Evolutionary conservation across 129 eudicot species (phyloP), one percentile per base, ranked within the genome.

Genomic region (Lonicera japonica): DNA sequence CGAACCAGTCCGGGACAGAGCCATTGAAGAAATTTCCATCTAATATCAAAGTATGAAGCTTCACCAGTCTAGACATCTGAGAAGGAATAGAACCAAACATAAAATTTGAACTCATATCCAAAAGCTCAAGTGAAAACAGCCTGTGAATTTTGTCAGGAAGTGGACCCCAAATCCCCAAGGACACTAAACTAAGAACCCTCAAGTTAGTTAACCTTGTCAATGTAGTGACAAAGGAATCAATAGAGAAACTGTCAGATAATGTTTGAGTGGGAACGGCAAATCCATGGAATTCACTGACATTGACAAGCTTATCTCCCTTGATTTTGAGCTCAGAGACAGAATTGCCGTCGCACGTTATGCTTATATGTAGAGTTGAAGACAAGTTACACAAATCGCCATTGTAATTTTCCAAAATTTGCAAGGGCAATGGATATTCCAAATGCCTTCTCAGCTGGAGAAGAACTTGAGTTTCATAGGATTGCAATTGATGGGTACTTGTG

Each of bases 151-250:
- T 90, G 57, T 69, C 95, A 38, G 97, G 89, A 50, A 89, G 75
- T 65, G 82, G 86, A 8, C 97, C 95, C 95, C 97, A 90, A 18
- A 90, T 90, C 54, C 97, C 97, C 46, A 90, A 57, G 54, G 97
- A 90, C 18, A 86, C 95, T 71, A 90, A 83, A 23, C 78, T 83
- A 64, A 90, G 81, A 25, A 90, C 97, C 78, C 76, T 86, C 61
- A 90, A 77, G 68, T 73, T 75, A 22, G 64, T 61, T 66, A 90
- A 69, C 77, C 97, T 90, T 41, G 92, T 61, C 82, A 90, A 73
- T 69, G 97, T 90, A 46, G 87, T 83, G 25, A 86, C 89, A 70
- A 90, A 81, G 25, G 97, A 90, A 65, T 86, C 95, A 73, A 90
- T 81, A 13, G 95, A 86, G 81, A 90, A 90, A 48, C 74, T 64